Conservation (phyloP, 2,329 filamentous ascomycete genomes). For the Fusarium setosum region DNA sequence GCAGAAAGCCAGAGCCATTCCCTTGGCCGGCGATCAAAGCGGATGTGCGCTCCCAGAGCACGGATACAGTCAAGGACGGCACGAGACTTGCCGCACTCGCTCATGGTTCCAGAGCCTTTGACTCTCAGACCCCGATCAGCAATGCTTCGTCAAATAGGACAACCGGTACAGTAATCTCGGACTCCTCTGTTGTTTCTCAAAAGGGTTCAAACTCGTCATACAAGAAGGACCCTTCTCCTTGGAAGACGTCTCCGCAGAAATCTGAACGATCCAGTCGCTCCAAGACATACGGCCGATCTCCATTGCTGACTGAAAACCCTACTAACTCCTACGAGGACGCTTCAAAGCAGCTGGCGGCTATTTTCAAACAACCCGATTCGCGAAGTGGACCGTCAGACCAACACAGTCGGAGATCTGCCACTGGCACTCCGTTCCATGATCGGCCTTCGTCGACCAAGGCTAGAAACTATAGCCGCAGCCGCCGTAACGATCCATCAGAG, state of each 20-base stretch:
- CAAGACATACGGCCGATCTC: not conserved
- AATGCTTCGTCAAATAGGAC: slow-evolving; percentile 20
- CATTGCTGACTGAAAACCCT: slow-evolving; percentile 31
- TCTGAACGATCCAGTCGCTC: slow-evolving; percentile 3
- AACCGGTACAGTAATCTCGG: slow-evolving; percentile 9
- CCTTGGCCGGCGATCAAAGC: slow-evolving; percentile 35
- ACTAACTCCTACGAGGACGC: slow-evolving; percentile 38
- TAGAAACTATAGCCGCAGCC: slow-evolving; percentile 3
- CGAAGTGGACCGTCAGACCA: not conserved
- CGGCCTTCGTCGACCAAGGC: not conserved
- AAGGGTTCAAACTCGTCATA: not conserved
- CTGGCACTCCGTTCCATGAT: not conserved
- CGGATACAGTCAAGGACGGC: not conserved
- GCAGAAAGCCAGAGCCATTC: slow-evolving; percentile 36
- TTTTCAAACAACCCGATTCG: not conserved
- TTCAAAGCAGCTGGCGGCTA: not conserved
- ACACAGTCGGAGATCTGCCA: not conserved
- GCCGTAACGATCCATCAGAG: not conserved
- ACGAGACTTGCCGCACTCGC: not conserved
- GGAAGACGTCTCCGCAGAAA: not conserved
- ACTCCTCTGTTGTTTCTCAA: slow-evolving; percentile 7
- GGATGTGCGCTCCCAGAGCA: not conserved
- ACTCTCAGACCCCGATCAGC: slow-evolving; percentile 15
- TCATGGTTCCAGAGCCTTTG: not conserved
- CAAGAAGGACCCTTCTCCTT: not conserved